Percentiles rank a stretch among this genome's conserved stretches.
Conservation (phyloP, 441 rosid genomes). For the Daphne laureola region DNA sequence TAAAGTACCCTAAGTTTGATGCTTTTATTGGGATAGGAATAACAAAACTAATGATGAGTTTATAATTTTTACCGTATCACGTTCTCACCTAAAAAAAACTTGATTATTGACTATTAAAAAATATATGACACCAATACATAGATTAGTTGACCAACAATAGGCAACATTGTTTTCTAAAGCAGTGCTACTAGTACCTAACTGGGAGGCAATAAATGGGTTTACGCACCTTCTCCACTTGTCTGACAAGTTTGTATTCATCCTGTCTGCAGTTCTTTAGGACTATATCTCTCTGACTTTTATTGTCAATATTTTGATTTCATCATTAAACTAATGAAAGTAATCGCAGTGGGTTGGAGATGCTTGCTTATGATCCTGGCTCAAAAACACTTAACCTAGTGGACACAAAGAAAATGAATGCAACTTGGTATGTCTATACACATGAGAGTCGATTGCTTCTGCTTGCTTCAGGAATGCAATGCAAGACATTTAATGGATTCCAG, state of each 20-base stretch:
- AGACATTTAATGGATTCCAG: constrained; percentile 84
- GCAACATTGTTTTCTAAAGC: too few species aligned
- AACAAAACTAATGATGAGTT: too few species aligned
- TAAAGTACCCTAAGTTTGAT: too few species aligned
- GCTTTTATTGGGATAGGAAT: too few species aligned
- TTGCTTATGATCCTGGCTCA: constrained; percentile 49
- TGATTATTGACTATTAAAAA: too few species aligned
- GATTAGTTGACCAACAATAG: neutral
- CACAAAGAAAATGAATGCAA: constrained; percentile 57
- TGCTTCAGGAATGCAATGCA: constrained; percentile 98
- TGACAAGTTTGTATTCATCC: neutral
- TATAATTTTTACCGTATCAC: too few species aligned
- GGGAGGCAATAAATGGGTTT: too few species aligned
- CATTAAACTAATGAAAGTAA: constrained; percentile 20
- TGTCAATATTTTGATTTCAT: constrained; percentile 11
- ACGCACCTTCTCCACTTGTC: too few species aligned
- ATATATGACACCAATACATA: neutral
- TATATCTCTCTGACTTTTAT: constrained; percentile 1
- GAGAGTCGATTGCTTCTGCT: constrained; percentile 95
- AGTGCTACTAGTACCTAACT: too few species aligned
- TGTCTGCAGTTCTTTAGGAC: constrained; percentile 7
- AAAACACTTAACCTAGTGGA: constrained; percentile 75
- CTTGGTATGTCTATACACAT: constrained; percentile 90
- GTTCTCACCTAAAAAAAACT: too few species aligned
- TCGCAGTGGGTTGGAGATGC: constrained; percentile 87